Evolutionary conservation across 192 early-diverging fungal species (phyloP).

Genomic region (Helicostylum pulchrum): DNA sequence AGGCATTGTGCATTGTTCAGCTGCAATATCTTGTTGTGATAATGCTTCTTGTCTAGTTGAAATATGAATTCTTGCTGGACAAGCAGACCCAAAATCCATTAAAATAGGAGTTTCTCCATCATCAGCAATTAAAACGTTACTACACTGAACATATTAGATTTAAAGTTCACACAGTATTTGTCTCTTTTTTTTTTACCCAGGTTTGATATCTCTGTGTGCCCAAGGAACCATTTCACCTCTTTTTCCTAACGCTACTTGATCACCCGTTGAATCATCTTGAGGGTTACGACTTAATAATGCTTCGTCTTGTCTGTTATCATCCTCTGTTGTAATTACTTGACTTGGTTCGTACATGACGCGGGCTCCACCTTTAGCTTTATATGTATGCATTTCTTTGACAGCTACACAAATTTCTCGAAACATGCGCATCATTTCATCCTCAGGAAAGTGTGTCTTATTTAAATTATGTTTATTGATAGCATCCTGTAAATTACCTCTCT

Average conservation of each 20-base stretch:
- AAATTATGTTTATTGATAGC: constrained; percentile 50
- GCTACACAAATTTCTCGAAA: constrained; percentile 61
- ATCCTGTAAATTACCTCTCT: constrained; percentile 58
- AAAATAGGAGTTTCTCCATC: constrained; percentile 64
- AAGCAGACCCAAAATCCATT: constrained; percentile 78
- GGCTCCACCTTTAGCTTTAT: constrained; percentile 48
- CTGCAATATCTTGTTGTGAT: constrained; percentile 65
- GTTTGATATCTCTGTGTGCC: constrained; percentile 77
- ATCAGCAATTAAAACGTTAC: constrained; percentile 65
- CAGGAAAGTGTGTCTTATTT: constrained; percentile 47
- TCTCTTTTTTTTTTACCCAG: constrained; percentile 38
- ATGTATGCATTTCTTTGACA: constrained; percentile 57
- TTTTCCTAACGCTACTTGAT: constrained; percentile 1
- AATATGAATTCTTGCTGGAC: constrained; percentile 53
- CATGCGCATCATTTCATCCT: constrained; percentile 54
- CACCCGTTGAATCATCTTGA: constrained; percentile 4
- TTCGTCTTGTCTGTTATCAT: constrained; percentile 51
- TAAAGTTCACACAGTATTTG: background rate
- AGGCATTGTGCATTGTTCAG: constrained; percentile 67
- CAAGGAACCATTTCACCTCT: constrained; percentile 45
- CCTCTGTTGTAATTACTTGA: constrained; percentile 53
- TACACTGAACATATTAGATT: constrained; percentile 1
- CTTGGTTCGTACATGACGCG: constrained; percentile 57
- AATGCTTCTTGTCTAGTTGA: constrained; percentile 57
- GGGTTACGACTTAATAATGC: constrained; percentile 22